Base-by-base conservation (phyloP, 352 stramenopile species). In the Phytophthora syringae region DNA sequence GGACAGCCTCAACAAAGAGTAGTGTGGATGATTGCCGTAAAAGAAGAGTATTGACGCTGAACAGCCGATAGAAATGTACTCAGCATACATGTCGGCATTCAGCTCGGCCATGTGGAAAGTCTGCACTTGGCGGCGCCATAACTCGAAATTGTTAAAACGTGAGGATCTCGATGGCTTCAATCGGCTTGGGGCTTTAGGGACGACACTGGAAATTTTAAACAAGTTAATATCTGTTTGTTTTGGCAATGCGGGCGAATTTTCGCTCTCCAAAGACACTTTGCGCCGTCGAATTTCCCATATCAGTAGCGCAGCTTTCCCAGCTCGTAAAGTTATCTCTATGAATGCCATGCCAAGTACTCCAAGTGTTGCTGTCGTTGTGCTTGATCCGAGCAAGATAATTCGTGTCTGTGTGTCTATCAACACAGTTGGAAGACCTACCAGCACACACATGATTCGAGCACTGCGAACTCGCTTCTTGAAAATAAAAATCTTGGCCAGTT, bases 11-110 rank as follows among this genome's bases (percentile, higher is more conserved):
- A 67, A 32, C 13, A 67, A 20, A 13, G 37, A 37, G 27, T 60
- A 84, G 22, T 77, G 67, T 9, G 76, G 70, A 42, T 84, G 70
- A 3, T 48, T 59, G 20, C 53, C 60, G 39, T 59, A 76, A n/a
- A 82, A 74, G 15, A 58, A 67, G 10, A 76, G 20, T 20, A 84
- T 66, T 0, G 60, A 61, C 2, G 51, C 51, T 6, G 60, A 80
- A 25, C 70, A 72, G 0, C 70, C 64, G 32, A 80, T 82, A 0
- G 74, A 64, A 11, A 85, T 81, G 55, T 85, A 85, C 47, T 82
- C 72, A 24, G 67, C 74, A 4, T 65, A 64, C 60, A 77, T 80
- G 56, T 77, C 65, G 0, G 68, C 68, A 21, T 72, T 72, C 15
- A 67, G 4, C 45, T 80, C 72, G 5, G 34, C 45, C n/a, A 52